Evolutionary conservation across 495 filamentous ascomycete genomes (phyloP), one percentile per base, ranked within the genome.

Genomic region (Trichoderma gamsii): DNA sequence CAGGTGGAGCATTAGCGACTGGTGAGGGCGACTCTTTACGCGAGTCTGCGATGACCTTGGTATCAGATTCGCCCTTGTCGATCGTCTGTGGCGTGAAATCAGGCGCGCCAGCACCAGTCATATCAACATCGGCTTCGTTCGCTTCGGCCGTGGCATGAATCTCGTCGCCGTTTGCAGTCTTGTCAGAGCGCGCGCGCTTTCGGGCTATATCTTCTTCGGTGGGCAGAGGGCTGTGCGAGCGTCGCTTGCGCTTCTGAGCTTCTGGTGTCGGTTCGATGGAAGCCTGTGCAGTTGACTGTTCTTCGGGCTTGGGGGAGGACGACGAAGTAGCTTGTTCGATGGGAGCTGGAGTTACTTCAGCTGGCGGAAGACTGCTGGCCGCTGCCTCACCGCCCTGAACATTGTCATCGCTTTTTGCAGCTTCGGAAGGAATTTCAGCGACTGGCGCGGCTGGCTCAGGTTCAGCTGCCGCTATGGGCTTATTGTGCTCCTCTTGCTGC

Each of bases 171-270:
- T 49, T n/a, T 49, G 44, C n/a, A 49, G 44, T 56, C 21, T 75
- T 72, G 13, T 73, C 78, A 61, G 74, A 70, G 56, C 79, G 75
- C 5, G 77, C 67, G 27, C 83, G 79, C 72, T 86, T 86, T 25
- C 75, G 72, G 9, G 73, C 70, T 38, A 72, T 68, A 43, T 83
- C 80, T 16, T 79, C 74, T 0, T 78, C 79, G 0, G 86, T 82
- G 7, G 85, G 86, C 38, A 85, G 82, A 16, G 90, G 91, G 69
- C 85, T 92, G 66, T 84, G 80, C 64, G 89, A 92, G 70, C 88
- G 83, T 46, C 91, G 86, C 78, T 92, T 93, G 63, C 91, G 83
- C 76, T 91, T 92, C 67, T 84, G 85, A 27, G 76, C 73, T 65
- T 93, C 72, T 23, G 56, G 49, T 63, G 44, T 52, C 44, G 65